Percentiles rank a stretch among this genome's conserved stretches.
Evolutionary conservation across 345 rosid species (phyloP).

Genomic region (Aquilaria yunnanensis): DNA sequence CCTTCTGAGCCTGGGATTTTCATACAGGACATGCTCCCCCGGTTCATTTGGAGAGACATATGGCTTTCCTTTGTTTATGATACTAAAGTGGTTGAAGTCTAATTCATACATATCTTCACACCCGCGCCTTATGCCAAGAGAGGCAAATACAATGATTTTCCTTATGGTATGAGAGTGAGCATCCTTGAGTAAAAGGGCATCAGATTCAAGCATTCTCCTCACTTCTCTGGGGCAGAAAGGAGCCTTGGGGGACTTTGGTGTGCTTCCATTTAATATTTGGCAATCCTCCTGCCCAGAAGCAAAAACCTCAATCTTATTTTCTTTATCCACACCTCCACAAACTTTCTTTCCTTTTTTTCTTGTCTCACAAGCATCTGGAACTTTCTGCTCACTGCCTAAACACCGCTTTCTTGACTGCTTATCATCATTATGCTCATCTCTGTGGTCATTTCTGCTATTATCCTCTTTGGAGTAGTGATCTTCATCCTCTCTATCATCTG

Average conservation of each 20-base stretch:
- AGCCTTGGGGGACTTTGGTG: conserved; percentile 25
- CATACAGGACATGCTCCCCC: conserved; percentile 52
- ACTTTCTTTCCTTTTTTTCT: conserved; percentile 9
- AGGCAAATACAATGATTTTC: conserved; percentile 45
- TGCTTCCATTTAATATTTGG: conserved; percentile 7
- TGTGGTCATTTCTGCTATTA: conserved; percentile 10
- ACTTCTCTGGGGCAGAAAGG: conserved; percentile 61
- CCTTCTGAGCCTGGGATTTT: conserved; percentile 37
- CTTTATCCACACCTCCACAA: conserved; percentile 6
- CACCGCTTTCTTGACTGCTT: neutral
- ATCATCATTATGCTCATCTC: conserved; percentile 15
- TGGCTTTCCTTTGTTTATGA: conserved; percentile 41
- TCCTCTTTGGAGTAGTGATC: conserved; percentile 21
- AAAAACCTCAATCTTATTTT: conserved; percentile 5
- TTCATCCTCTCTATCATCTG: conserved; percentile 30
- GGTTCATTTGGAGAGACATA: conserved; percentile 36
- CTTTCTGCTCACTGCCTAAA: conserved; percentile 1
- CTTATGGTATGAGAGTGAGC: conserved; percentile 57
- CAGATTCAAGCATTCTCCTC: conserved; percentile 32
- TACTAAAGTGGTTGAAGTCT: conserved; percentile 50
- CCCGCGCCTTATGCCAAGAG: conserved; percentile 49
- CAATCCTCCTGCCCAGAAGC: conserved; percentile 8
- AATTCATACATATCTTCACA: conserved; percentile 49
- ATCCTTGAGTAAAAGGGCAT: conserved; percentile 28
- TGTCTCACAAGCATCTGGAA: conserved; percentile 8